Conservation (phyloP, 2,329 filamentous ascomycete genomes). For the Ramularia collo-cygni region DNA sequence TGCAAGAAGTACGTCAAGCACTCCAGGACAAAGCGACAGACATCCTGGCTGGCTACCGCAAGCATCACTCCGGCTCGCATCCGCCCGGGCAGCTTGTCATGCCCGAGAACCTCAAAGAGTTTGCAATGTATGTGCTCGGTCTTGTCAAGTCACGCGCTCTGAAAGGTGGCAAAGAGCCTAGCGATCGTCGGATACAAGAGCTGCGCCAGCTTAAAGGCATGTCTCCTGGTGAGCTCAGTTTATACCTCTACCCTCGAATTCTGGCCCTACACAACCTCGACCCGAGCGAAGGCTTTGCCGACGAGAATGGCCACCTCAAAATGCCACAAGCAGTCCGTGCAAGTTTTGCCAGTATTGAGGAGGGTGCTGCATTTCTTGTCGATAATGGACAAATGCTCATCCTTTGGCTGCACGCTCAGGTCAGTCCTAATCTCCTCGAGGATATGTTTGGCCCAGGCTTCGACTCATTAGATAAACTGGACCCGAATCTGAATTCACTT, state of each 20-base stretch:
- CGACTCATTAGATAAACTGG: constrained; percentile 64
- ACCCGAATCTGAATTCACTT: constrained; percentile 71
- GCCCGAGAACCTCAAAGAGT: constrained; percentile 92
- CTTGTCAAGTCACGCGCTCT: constrained; percentile 86
- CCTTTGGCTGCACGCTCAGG: constrained; percentile 86
- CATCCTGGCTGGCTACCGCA: constrained; percentile 84
- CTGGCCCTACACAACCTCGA: constrained; percentile 85
- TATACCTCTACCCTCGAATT: constrained; percentile 94
- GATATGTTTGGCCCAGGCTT: constrained; percentile 82
- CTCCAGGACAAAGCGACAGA: constrained; percentile 91
- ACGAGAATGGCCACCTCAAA: constrained; percentile 78
- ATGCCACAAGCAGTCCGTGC: constrained; percentile 75
- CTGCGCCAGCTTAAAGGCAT: constrained; percentile 85
- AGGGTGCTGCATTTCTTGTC: constrained; percentile 87
- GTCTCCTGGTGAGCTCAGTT: constrained; percentile 73
- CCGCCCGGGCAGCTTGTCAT: constrained; percentile 90
- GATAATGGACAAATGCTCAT: constrained; percentile 92
- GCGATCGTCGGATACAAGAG: constrained; percentile 84
- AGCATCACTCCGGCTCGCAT: constrained; percentile 79
- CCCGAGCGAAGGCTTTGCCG: constrained; percentile 85
- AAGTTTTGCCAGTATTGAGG: constrained; percentile 80
- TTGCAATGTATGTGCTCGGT: constrained; percentile 90
- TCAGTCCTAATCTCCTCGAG: constrained; percentile 81
- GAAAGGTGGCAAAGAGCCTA: constrained; percentile 84
- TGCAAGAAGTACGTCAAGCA: constrained; percentile 78